Base-by-base conservation (phyloP, 2,329 filamentous ascomycete species). In the Cladosporium cucumerinum region DNA sequence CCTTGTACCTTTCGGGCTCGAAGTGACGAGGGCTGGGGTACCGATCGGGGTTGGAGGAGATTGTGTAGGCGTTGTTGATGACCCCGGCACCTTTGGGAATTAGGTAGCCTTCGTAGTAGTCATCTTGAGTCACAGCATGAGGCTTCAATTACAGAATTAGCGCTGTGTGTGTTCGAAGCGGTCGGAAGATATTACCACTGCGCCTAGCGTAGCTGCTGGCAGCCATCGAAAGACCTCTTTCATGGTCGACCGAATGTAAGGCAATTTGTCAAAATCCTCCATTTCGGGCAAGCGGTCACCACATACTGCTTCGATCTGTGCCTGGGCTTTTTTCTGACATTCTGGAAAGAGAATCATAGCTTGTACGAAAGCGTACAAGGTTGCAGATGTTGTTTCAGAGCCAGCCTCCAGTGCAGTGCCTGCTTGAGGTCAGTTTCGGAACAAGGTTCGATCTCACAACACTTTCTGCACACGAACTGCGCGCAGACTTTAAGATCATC, bases 321-420 rank as follows among this genome's bases (percentile, higher is more conserved):
- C 81, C 70, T 86, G 83, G 5, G 82, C 80, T 69, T 81, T 82
- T 63, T 71, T 75, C 70, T 85, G 80, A 79, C 84, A 85, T 68
- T 82, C 79, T 0, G 84, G 84, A 67, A 85, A 79, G 3, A 69
- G 64, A 14, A 70, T 61, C 71, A 74, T 72, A 18, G 71, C 70
- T n/a, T 71, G 66, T 26, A 71, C 46, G 57, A 70, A 71, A 2
- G 65, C 69, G 18, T 78, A 67, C 3, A 78, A 70, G 1, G 75
- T 68, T 0, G 71, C 68, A 1, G 72, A 71, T 3, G 74, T 74
- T 0, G 78, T 79, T 30, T 84, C 83, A 4, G 74, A 72, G 2
- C 78, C 78, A 21, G 73, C 78, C 66, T 78, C 76, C 54, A 77
- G 72, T 61, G 71, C 52, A 14, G 66, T 67, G 28, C 70, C 70